Conservation (phyloP, 768 basidiomycete genomes). For the Termitomyces sp. region DNA sequence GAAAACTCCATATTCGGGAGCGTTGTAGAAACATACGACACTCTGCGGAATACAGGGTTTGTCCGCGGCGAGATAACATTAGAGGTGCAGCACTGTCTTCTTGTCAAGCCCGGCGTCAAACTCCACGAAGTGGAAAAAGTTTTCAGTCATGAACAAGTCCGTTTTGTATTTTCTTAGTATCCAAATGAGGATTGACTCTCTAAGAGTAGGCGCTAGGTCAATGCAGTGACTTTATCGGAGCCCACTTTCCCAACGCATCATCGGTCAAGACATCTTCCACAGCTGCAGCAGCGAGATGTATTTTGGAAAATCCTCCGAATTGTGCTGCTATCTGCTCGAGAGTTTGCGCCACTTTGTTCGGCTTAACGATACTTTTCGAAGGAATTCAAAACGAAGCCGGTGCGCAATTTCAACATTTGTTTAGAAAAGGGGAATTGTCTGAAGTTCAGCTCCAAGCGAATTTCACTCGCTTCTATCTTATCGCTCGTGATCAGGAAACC, state of each 20-base stretch:
- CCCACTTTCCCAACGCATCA: constrained; percentile 45
- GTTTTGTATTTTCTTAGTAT: not conserved
- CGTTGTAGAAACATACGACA: constrained; percentile 72
- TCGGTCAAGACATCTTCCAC: constrained; percentile 64
- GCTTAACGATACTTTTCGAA: constrained; percentile 53
- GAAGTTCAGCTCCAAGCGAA: constrained; percentile 37
- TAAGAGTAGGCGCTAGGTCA: constrained; percentile 68
- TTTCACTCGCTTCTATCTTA: constrained; percentile 63
- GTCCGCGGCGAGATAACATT: constrained; percentile 57
- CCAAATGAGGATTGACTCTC: constrained; percentile 1
- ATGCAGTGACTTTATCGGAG: constrained; percentile 56
- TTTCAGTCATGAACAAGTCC: constrained; percentile 78
- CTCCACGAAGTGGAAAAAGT: constrained; percentile 50
- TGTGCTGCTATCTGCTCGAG: constrained; percentile 75
- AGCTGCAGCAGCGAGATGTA: constrained; percentile 57
- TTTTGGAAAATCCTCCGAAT: constrained; percentile 34
- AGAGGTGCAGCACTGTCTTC: constrained; percentile 62
- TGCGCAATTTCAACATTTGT: constrained; percentile 16
- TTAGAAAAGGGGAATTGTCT: not conserved
- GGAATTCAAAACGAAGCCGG: constrained; percentile 61
- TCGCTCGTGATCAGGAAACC: constrained; percentile 32
- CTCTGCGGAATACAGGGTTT: constrained; percentile 45
- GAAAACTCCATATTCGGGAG: constrained; percentile 75
- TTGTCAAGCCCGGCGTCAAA: constrained; percentile 54
- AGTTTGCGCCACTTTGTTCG: constrained; percentile 55